A percentile compares a stretch with the other conserved stretches of the same genome.
These are phyloP conservation scores for Globisporangium iwayamae DNA, from an alignment of 352 stramenopile genomes.

Conservation along the genomic window DNA sequence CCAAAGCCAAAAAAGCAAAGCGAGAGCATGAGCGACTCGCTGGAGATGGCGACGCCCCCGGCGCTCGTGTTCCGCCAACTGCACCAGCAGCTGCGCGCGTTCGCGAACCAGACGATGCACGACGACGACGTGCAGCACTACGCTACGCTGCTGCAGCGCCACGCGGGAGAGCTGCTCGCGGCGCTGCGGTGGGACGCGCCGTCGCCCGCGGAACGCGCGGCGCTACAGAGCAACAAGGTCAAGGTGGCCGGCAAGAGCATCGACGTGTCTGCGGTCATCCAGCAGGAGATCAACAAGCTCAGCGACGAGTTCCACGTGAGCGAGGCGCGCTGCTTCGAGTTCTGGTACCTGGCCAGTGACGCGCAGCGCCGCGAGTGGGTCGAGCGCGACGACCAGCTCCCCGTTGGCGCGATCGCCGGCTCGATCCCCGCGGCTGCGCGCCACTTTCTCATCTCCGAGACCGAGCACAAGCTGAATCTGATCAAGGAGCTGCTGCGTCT, in stretches of 20 bases:
- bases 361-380: constrained; percentile 60
- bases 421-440: constrained; percentile 66
- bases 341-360: constrained; percentile 80
- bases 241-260: constrained; percentile 60
- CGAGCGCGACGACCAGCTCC: constrained; percentile 66
- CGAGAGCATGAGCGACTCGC: constrained; percentile 22
- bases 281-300: constrained; percentile 77
- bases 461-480: constrained; percentile 69
- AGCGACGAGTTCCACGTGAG: constrained; percentile 73
- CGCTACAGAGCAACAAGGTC: constrained; percentile 60
- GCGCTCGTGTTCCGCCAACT: constrained; percentile 67
- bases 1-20: neutral
- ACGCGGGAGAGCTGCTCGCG: constrained; percentile 39
- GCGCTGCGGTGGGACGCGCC: constrained; percentile 36
- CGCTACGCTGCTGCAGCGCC: constrained; percentile 45
- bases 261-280: constrained; percentile 72
- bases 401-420: constrained; percentile 32
- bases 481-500: constrained; percentile 72
- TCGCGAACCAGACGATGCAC: constrained; percentile 60
- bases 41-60: constrained; percentile 51
- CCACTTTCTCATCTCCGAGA: constrained; percentile 75
- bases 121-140: constrained; percentile 58
- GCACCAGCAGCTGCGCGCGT: constrained; percentile 66
- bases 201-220: constrained; percentile 44
- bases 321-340: constrained; percentile 63